These are phyloP conservation scores for Tetrapyrgos nigripes DNA, from an alignment of 1,284 basidiomycete species.

Conservation along the genomic window DNA sequence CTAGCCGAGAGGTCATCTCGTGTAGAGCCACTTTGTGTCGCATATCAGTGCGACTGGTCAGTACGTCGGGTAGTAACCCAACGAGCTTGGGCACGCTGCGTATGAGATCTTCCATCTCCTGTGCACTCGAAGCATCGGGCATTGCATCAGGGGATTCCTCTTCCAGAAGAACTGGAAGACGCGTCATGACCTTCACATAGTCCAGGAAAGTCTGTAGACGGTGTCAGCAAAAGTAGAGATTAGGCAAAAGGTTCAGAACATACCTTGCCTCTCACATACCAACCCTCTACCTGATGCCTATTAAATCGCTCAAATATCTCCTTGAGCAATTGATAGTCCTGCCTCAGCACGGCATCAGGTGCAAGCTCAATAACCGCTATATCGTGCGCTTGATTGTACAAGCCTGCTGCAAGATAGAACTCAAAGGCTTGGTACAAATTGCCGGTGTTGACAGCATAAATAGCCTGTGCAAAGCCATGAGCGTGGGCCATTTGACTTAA, in stretches of 20 bases:
- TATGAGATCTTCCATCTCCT: slow-evolving; percentile 66
- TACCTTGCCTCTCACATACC: slow-evolving; percentile 85
- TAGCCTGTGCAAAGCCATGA: slow-evolving; percentile 54
- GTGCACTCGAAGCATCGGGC: slow-evolving; percentile 52
- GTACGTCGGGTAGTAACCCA: slow-evolving; percentile 72
- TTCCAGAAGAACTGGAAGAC: slow-evolving; percentile 63
- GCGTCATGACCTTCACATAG: slow-evolving; percentile 68
- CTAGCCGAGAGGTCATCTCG: slow-evolving; percentile 74
- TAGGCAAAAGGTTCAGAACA: slow-evolving; percentile 24
- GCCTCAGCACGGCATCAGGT: slow-evolving; percentile 86
- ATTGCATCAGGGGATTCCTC: slow-evolving; percentile 47
- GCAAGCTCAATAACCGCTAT: slow-evolving; percentile 86
- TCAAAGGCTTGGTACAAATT: slow-evolving; percentile 82
- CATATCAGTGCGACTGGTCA: slow-evolving; percentile 60
- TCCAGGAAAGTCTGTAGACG: slow-evolving; percentile 68
- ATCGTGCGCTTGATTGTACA: slow-evolving; percentile 80
- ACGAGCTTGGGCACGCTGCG: slow-evolving; percentile 72
- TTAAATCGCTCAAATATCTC: slow-evolving; percentile 78
- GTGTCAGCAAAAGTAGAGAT: slow-evolving; percentile 13
- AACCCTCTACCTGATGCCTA: slow-evolving; percentile 62
- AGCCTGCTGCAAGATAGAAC: slow-evolving; percentile 74
- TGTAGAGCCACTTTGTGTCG: slow-evolving; percentile 73
- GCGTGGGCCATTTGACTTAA: slow-evolving; percentile 14
- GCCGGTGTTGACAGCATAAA: slow-evolving; percentile 64
- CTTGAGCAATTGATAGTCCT: slow-evolving; percentile 78